Conservation (phyloP, 2,329 filamentous ascomycete genomes). For the Aspergillus sp. region DNA sequence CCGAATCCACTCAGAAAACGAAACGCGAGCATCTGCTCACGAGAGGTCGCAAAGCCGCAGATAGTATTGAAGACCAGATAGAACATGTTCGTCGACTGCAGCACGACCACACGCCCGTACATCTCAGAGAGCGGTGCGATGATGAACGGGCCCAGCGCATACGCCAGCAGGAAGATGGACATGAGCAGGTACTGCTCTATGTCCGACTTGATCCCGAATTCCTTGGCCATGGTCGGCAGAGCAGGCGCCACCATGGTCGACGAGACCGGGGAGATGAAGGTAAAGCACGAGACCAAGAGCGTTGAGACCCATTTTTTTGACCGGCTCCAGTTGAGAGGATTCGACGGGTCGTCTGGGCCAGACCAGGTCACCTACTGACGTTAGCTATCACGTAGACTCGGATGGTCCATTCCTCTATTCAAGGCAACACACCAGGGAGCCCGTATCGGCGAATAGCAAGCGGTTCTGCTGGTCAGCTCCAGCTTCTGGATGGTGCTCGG, state of each 20-base stretch:
- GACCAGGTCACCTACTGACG: constrained; percentile 10
- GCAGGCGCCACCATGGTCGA: constrained; percentile 58
- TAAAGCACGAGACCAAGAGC: constrained; percentile 55
- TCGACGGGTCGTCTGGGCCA: constrained; percentile 44
- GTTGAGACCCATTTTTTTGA: constrained; percentile 58
- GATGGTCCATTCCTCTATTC: no score
- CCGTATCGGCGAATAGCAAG: background rate
- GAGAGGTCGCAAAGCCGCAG: constrained; percentile 39
- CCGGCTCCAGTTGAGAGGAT: constrained; percentile 53
- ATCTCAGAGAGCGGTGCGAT: constrained; percentile 18
- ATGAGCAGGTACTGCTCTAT: constrained; percentile 48
- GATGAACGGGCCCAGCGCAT: constrained; percentile 35
- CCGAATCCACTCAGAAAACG: constrained; percentile 58
- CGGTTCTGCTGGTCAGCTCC: background rate
- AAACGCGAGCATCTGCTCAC: constrained; percentile 42
- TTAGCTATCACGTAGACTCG: no score
- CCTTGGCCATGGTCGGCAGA: constrained; percentile 49
- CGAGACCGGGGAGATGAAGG: constrained; percentile 61
- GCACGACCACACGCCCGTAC: constrained; percentile 13
- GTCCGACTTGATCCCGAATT: constrained; percentile 50
- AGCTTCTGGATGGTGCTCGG: background rate
- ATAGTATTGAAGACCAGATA: constrained; percentile 15
- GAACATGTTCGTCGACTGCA: constrained; percentile 14
- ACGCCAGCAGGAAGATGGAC: constrained; percentile 56
- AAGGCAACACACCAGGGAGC: background rate